Evolutionary conservation across 768 basidiomycete species (phyloP).

Genomic region (Hemileccinum rubropunctum): DNA sequence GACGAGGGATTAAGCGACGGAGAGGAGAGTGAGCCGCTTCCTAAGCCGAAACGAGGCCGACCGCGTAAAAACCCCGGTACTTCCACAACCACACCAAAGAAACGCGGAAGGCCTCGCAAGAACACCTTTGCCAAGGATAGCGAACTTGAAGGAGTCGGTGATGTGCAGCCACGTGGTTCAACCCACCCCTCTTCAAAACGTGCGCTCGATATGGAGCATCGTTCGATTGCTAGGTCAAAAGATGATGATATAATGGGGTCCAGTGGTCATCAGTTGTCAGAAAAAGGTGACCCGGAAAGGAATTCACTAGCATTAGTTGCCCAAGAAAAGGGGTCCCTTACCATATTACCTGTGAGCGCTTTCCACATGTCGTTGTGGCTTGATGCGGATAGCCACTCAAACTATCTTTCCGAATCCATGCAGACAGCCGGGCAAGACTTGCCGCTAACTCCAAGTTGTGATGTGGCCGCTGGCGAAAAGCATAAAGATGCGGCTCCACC

Average conservation of each 20-base stretch:
- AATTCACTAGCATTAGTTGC: neutral
- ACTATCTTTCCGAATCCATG: neutral
- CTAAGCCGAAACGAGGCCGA: constrained; percentile 50
- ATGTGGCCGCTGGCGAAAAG: constrained; percentile 9
- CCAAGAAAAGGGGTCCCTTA: neutral
- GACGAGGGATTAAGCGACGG: constrained; percentile 21
- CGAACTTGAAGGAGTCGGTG: neutral
- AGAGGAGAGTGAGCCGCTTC: constrained; percentile 19
- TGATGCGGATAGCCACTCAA: neutral
- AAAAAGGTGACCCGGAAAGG: neutral
- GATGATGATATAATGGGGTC: neutral
- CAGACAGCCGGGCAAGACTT: neutral
- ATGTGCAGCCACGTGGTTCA: neutral
- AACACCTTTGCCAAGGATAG: constrained; percentile 4
- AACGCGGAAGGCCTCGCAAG: constrained; percentile 36
- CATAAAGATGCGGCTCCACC: constrained; percentile 8
- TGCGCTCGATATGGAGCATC: neutral
- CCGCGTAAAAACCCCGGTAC: constrained; percentile 43
- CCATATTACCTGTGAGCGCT: constrained; percentile 3
- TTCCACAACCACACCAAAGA: constrained; percentile 27
- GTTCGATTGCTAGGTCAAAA: neutral
- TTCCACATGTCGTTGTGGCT: neutral
- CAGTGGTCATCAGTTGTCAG: neutral
- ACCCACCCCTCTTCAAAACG: constrained; percentile 5
- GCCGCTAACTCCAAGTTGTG: neutral